Evolutionary conservation across 228 moss, liverwort and hornwort species (phyloP).

Genomic region (Sphagnum fallax): DNA sequence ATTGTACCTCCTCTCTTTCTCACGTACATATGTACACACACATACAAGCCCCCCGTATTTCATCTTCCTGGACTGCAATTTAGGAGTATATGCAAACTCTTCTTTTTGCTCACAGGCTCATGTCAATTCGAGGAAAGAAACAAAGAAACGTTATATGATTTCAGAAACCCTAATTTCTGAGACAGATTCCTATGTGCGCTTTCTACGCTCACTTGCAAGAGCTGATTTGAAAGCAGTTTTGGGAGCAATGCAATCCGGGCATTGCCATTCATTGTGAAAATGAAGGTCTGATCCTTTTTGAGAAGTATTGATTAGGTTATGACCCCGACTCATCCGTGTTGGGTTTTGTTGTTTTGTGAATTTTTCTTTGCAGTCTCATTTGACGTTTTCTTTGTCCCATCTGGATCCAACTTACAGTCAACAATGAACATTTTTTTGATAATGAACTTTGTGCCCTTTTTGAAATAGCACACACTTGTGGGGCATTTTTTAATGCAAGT

Average conservation of each 20-base stretch:
- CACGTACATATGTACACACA: neutral
- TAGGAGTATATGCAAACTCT: neutral
- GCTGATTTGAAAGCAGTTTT: neutral
- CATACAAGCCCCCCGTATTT: neutral
- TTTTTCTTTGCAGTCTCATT: too few species aligned
- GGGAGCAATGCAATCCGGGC: neutral
- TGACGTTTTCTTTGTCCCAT: too few species aligned
- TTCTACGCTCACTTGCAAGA: neutral
- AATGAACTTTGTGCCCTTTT: too few species aligned
- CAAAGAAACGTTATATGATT: neutral
- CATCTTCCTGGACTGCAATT: neutral
- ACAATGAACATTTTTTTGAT: too few species aligned
- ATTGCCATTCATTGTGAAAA: too few species aligned
- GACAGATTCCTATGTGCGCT: neutral
- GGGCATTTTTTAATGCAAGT: neutral
- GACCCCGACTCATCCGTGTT: neutral
- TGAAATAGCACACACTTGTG: too few species aligned
- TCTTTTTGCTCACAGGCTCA: neutral
- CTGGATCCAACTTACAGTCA: too few species aligned
- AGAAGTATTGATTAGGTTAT: neutral
- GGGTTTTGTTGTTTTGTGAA: neutral
- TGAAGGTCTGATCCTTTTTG: neutral
- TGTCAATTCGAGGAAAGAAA: neutral
- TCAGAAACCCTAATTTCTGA: slow-evolving; percentile 2
- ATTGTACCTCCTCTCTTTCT: neutral